Conservation (phyloP, 2,329 filamentous ascomycete species). For the Neonectria hederae region DNA sequence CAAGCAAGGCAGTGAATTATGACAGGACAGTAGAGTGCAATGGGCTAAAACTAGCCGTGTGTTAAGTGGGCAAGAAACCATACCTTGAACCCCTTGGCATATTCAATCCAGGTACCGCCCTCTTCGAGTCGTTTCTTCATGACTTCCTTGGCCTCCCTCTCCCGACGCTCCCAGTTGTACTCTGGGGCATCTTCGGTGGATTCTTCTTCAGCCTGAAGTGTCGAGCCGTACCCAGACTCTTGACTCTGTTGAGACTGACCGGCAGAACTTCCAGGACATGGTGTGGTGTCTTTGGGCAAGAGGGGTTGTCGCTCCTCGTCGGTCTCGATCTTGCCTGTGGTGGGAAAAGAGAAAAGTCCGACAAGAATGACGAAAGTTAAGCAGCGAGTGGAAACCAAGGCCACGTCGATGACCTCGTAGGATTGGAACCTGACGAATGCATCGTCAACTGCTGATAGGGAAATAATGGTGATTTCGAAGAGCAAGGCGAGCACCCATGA, state of each 20-base stretch:
- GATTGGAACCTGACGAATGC: conserved; percentile 10
- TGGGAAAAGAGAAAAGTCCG: conserved; percentile 24
- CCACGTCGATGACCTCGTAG: conserved; percentile 40
- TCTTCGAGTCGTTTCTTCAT: conserved; percentile 76
- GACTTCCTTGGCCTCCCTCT: conserved; percentile 64
- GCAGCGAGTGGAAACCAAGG: conserved; percentile 31
- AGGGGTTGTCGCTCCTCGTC: conserved; percentile 70
- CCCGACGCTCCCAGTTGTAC: conserved; percentile 62
- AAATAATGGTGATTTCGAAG: conserved; percentile 62
- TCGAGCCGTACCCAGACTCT: conserved; percentile 54
- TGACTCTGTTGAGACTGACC: conserved; percentile 32
- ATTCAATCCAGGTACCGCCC: conserved; percentile 80
- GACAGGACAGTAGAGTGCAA: background rate
- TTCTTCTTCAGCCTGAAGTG: conserved; percentile 49
- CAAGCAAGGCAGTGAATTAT: background rate
- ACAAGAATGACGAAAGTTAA: conserved; percentile 32
- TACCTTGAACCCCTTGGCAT: conserved; percentile 76
- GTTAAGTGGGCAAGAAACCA: conserved; percentile 23
- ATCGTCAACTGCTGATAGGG: conserved; percentile 33
- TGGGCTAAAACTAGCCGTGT: background rate
- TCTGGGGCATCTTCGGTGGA: conserved; percentile 56
- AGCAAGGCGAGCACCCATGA: conserved; percentile 67
- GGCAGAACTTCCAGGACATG: conserved; percentile 36
- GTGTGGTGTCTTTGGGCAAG: conserved; percentile 50
- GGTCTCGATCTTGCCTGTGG: conserved; percentile 38